These are phyloP conservation scores for Podospora tetraspora DNA, from an alignment of 495 filamentous ascomycete species.

Conservation along the genomic window DNA sequence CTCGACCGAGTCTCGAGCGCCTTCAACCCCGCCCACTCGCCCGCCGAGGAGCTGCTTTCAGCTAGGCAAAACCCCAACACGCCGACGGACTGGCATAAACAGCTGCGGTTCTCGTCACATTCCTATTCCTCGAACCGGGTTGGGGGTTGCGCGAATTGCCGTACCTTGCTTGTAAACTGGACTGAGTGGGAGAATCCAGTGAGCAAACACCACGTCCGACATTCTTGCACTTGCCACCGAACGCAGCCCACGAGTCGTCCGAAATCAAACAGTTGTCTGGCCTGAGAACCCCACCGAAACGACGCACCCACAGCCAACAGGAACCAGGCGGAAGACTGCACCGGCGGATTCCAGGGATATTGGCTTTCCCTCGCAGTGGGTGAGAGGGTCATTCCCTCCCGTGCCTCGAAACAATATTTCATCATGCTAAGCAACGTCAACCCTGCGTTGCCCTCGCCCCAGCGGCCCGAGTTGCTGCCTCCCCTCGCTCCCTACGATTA, in stretches of 20 bases:
- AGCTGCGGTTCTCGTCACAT: not conserved
- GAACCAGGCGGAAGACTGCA: not conserved
- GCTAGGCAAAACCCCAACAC: too few species aligned
- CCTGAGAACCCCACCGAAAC: conserved; percentile 3
- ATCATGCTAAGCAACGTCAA: conserved; percentile 40
- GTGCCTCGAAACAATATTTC: conserved; percentile 37
- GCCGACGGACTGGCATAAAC: too few species aligned
- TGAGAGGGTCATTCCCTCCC: conserved; percentile 1
- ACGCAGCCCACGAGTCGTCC: not conserved
- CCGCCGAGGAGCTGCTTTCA: too few species aligned
- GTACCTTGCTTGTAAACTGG: not conserved
- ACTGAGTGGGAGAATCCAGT: too few species aligned
- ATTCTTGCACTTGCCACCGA: not conserved
- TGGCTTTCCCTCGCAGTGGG: too few species aligned
- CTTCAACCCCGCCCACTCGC: not conserved
- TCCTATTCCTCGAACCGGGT: not conserved
- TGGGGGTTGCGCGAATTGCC: not conserved
- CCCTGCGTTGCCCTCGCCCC: conserved; percentile 23
- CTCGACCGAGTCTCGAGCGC: too few species aligned
- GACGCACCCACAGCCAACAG: conserved; percentile 2
- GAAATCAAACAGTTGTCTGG: too few species aligned
- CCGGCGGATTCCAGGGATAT: conserved; percentile 18
- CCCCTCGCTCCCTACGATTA: conserved; percentile 5
- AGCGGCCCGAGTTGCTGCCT: conserved; percentile 11
- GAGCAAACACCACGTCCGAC: not conserved